These are phyloP conservation scores for Ceraceosorus bombacis DNA, from an alignment of 1,284 basidiomycete species.

Conservation along the genomic window DNA sequence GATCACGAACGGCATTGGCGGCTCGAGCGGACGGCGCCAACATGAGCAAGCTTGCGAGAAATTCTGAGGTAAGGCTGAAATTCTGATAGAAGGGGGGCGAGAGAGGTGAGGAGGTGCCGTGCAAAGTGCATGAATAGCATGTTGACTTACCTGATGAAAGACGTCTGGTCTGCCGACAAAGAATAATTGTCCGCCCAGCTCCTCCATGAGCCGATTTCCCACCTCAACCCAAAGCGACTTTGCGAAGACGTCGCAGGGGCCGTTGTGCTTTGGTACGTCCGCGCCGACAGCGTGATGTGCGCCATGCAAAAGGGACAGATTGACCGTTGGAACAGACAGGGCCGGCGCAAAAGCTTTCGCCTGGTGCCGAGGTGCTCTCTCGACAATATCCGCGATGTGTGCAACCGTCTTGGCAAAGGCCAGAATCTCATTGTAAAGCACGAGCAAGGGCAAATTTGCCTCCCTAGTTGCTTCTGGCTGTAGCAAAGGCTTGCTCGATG, in stretches of 20 bases:
- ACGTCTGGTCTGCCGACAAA: constrained; percentile 81
- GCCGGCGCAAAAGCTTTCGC: too few relatives aligned
- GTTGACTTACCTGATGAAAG: constrained; percentile 55
- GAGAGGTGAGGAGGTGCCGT: neutral
- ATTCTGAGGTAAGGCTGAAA: constrained; percentile 72
- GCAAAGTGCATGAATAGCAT: neutral
- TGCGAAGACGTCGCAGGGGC: constrained; percentile 31
- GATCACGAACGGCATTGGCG: constrained; percentile 50
- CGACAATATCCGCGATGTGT: too few relatives aligned
- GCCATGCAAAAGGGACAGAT: too few relatives aligned
- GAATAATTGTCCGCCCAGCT: constrained; percentile 73
- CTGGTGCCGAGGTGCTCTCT: too few relatives aligned
- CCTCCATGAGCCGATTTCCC: constrained; percentile 68
- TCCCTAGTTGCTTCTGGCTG: too few relatives aligned
- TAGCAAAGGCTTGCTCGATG: too few relatives aligned
- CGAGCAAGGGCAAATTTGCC: too few relatives aligned
- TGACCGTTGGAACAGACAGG: too few relatives aligned
- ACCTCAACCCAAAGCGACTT: constrained; percentile 83
- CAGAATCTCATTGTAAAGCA: too few relatives aligned
- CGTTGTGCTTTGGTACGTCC: neutral
- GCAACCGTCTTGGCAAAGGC: too few relatives aligned
- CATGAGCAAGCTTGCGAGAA: constrained; percentile 74
- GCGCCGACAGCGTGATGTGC: too few relatives aligned
- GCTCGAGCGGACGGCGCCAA: constrained; percentile 62
- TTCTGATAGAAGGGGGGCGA: constrained; percentile 48